phyloP scores from a whole-genome alignment of 176 grass and related monocot species.

The Paspalum vaginatum region DNA sequence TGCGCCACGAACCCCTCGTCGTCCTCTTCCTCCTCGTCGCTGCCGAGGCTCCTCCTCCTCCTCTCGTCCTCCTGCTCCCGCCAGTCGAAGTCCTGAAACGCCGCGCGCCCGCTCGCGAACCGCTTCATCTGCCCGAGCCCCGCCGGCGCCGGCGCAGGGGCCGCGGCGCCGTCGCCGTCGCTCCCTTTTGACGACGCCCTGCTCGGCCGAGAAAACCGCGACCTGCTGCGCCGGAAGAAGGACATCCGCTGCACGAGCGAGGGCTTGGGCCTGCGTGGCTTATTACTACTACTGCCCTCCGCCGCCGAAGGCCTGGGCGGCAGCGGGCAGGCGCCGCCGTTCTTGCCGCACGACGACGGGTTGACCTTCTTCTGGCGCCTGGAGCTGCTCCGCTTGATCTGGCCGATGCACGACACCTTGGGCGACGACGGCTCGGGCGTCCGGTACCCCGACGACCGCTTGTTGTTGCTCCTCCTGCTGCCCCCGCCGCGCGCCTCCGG shows the following conservation, averaged over 20 bases:
- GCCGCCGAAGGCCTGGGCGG: slow-evolving; percentile 2
- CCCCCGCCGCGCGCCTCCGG: slow-evolving; percentile 57
- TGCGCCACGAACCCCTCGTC: slow-evolving; percentile 59
- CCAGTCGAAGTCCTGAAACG: slow-evolving; percentile 82
- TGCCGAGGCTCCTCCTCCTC: background rate
- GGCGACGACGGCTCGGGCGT: slow-evolving; percentile 85
- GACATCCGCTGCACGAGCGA: slow-evolving; percentile 53
- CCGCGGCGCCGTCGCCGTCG: background rate
- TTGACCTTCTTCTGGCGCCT: slow-evolving; percentile 47
- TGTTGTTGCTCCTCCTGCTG: background rate
- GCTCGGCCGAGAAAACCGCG: slow-evolving; percentile 25
- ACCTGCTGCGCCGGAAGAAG: slow-evolving; percentile 53
- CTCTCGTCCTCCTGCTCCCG: slow-evolving; percentile 20
- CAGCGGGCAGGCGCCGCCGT: slow-evolving; percentile 47
- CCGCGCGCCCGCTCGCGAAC: slow-evolving; percentile 75
- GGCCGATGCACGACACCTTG: slow-evolving; percentile 86
- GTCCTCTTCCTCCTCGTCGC: slow-evolving; percentile 16
- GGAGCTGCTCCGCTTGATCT: slow-evolving; percentile 68
- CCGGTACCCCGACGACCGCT: slow-evolving; percentile 21
- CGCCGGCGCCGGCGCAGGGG: background rate
- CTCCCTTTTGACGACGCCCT: background rate
- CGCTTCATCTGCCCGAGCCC: slow-evolving; percentile 80
- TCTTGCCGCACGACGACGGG: slow-evolving; percentile 41
- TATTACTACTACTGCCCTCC: background rate
- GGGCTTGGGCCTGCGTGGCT: background rate